Conservation (phyloP, 305 asterid species). For the Fraxinus floribunda region DNA sequence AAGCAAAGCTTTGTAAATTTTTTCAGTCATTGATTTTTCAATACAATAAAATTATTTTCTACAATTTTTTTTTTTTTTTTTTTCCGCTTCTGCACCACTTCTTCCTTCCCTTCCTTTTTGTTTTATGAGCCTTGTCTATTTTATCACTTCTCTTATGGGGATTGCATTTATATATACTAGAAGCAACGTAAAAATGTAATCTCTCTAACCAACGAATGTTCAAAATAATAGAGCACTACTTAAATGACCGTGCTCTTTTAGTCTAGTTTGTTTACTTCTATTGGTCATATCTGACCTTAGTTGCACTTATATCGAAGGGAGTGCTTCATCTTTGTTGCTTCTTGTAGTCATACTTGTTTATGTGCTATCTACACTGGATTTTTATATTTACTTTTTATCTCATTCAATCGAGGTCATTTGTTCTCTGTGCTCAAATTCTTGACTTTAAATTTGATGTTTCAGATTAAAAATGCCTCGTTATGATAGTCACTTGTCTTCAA, state of each 20-base stretch:
- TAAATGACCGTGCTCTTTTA: neutral
- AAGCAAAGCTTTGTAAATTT: neutral
- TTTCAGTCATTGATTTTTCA: neutral
- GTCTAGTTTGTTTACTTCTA: neutral
- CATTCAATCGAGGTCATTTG: neutral
- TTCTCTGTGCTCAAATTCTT: neutral
- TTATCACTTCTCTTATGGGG: neutral
- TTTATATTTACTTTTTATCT: neutral
- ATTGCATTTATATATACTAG: neutral
- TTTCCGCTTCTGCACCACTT: neutral
- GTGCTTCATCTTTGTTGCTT: neutral
- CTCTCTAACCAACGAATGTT: neutral
- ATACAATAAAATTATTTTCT: neutral
- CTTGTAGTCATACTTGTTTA: neutral
- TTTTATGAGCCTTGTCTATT: neutral
- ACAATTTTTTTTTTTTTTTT: neutral
- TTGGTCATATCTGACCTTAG: neutral
- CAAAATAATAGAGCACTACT: neutral
- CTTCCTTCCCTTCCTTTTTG: neutral
- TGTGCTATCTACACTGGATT: neutral
- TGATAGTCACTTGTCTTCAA: slow-evolving; percentile 86
- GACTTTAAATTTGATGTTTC: slow-evolving; percentile 5
- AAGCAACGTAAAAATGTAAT: neutral
- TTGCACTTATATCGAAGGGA: neutral
- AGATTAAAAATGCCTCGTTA: slow-evolving; percentile 73